Evolutionary conservation across 352 stramenopile species (phyloP).

Genomic region (Stephanocyclus meneghinianus): DNA sequence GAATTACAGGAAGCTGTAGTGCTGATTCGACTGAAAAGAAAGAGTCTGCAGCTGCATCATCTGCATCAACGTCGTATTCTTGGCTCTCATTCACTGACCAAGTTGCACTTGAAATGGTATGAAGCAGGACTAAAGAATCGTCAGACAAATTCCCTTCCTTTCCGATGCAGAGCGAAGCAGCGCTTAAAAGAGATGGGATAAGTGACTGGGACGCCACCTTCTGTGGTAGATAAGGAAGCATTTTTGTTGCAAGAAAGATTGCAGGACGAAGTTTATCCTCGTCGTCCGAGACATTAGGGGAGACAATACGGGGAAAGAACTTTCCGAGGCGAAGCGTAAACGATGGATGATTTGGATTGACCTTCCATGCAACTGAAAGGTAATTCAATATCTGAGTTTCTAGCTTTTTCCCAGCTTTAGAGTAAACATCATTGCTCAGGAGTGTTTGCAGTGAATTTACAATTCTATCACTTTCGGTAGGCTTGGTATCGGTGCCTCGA

Average conservation of each 20-base stretch:
- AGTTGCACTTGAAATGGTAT: constrained; percentile 55
- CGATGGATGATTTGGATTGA: constrained; percentile 50
- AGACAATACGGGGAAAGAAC: constrained; percentile 53
- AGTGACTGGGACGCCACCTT: constrained; percentile 51
- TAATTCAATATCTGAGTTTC: constrained; percentile 53
- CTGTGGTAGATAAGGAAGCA: constrained; percentile 63
- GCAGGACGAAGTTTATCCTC: constrained; percentile 38
- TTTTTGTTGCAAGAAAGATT: constrained; percentile 61
- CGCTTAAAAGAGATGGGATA: constrained; percentile 58
- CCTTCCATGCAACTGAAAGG: constrained; percentile 59
- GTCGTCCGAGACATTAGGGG: constrained; percentile 16
- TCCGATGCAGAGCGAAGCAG: constrained; percentile 29
- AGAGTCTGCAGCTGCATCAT: constrained; percentile 40
- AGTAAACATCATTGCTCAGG: constrained; percentile 39
- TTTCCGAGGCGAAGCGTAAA: constrained; percentile 51
- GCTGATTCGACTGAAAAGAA: constrained; percentile 50
- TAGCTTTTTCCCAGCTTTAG: constrained; percentile 29
- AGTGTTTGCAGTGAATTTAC: constrained; percentile 42
- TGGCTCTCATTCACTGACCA: constrained; percentile 29
- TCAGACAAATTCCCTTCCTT: constrained; percentile 23
- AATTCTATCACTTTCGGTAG: constrained; percentile 35
- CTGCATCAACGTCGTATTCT: constrained; percentile 31
- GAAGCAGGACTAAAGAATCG: constrained; percentile 52
- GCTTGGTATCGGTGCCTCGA: constrained; percentile 3
- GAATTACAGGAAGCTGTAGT: constrained; percentile 40